These are phyloP conservation scores for Penicillium salamii DNA, from an alignment of 495 filamentous ascomycete genomes.

Conservation along the genomic window DNA sequence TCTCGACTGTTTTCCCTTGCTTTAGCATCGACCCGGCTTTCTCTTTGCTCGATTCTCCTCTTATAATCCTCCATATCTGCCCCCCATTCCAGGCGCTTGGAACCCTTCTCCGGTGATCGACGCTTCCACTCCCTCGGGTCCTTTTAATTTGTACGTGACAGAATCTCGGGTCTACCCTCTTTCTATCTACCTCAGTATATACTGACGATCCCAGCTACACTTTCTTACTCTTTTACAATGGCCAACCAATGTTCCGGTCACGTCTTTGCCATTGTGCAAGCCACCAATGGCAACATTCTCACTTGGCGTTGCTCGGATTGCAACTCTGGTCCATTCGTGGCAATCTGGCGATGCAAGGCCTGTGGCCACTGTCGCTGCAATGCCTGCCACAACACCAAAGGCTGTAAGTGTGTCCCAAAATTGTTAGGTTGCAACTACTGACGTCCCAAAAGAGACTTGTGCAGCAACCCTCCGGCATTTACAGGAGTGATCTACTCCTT, in stretches of 20 bases:
- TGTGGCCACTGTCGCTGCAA: slow-evolving; percentile 48
- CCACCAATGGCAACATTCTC: slow-evolving; percentile 48
- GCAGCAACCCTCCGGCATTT: background rate
- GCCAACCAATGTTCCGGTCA: slow-evolving; percentile 49
- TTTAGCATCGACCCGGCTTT: background rate
- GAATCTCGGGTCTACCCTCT: slow-evolving; percentile 7
- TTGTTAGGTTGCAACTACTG: slow-evolving; percentile 4
- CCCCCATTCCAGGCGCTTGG: slow-evolving; percentile 5
- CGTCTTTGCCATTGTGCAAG: slow-evolving; percentile 43
- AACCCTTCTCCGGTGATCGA: slow-evolving; percentile 22
- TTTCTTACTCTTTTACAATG: slow-evolving; percentile 23
- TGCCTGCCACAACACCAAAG: slow-evolving; percentile 43
- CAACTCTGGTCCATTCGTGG: slow-evolving; percentile 48
- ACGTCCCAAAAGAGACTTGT: background rate
- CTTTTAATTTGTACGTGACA: slow-evolving; percentile 20
- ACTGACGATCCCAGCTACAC: background rate
- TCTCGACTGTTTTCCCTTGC: background rate
- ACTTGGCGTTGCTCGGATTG: slow-evolving; percentile 51
- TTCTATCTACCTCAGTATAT: background rate
- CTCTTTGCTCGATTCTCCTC: background rate
- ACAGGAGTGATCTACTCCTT: slow-evolving; percentile 2
- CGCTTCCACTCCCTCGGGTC: slow-evolving; percentile 25
- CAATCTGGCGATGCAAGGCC: slow-evolving; percentile 51
- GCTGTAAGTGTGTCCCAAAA: slow-evolving; percentile 12
- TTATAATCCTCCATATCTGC: background rate